Evolutionary conservation across 331 rosid species (phyloP).

Genomic region (Erythrophleum ivorense): DNA sequence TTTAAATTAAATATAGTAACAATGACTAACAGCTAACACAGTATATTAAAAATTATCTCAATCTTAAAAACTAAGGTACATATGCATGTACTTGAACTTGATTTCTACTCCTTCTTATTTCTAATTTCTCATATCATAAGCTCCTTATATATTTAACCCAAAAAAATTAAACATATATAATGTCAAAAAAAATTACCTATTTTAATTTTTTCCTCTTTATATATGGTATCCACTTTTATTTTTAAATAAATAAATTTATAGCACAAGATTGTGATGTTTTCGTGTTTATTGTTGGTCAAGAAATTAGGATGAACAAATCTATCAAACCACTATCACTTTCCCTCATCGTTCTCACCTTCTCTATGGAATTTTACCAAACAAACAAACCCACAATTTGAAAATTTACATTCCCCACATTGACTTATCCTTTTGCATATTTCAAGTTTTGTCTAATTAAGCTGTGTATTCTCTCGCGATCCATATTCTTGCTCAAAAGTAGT

Average conservation of each 20-base stretch:
- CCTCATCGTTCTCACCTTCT: neutral
- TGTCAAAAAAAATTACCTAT: no score
- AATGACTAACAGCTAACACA: no score
- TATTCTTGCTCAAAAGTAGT: constrained; percentile 1
- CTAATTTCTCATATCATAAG: no score
- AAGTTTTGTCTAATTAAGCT: neutral
- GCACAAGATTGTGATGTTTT: neutral
- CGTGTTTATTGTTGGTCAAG: neutral
- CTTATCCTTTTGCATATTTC: neutral
- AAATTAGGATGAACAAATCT: constrained; percentile 1
- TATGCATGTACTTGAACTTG: no score
- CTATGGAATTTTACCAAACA: constrained; percentile 14
- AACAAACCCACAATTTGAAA: neutral
- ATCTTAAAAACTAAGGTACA: no score
- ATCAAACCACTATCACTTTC: neutral
- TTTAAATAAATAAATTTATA: neutral
- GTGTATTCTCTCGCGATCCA: neutral
- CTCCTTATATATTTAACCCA: no score
- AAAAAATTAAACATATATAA: no score
- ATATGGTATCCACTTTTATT: neutral
- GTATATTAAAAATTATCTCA: no score
- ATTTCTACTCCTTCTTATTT: no score
- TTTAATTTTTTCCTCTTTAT: no score
- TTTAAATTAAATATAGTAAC: no score
- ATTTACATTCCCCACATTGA: neutral